Percentiles rank a stretch among this genome's conserved stretches.
Evolutionary conservation across 2,329 filamentous ascomycete genomes (phyloP).

Genomic region (Stachybotrys echinatus): DNA sequence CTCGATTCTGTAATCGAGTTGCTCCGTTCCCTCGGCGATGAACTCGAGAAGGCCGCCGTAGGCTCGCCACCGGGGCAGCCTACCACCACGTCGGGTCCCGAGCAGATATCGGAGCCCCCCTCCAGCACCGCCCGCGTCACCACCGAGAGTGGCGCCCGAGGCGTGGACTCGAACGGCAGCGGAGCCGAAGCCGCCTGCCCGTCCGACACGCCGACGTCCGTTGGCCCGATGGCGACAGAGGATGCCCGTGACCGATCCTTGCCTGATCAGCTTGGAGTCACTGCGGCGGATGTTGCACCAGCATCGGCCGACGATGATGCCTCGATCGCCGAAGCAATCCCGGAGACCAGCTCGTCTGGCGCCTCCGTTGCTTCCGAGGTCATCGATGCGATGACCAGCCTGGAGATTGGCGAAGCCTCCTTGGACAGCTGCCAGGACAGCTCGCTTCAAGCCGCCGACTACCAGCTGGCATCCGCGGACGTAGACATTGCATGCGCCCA

Average conservation of each 20-base stretch:
- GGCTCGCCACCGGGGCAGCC: neutral
- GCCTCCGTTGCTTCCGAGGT: neutral
- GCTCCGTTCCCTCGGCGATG: too few species aligned
- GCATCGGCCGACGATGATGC: neutral
- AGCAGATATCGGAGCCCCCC: neutral
- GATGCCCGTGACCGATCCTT: neutral
- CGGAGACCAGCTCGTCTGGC: neutral
- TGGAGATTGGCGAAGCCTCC: neutral
- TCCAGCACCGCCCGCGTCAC: neutral
- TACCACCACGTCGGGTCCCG: neutral
- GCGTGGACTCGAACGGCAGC: neutral
- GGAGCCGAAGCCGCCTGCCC: neutral
- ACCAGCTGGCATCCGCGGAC: neutral
- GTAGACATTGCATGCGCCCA: neutral
- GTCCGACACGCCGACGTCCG: neutral
- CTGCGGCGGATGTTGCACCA: neutral
- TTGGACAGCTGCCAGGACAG: neutral
- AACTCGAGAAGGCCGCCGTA: neutral
- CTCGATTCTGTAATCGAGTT: too few species aligned
- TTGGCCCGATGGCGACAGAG: neutral
- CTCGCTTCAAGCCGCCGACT: neutral
- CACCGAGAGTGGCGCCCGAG: neutral
- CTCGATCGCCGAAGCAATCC: neutral
- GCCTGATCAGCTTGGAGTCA: neutral
- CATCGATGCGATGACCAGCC: neutral